Percentiles rank a stretch among this genome's conserved stretches.
phyloP scores from a whole-genome alignment of 2,329 filamentous ascomycete species.

The Ophiocordyceps camponoti-floridani region DNA sequence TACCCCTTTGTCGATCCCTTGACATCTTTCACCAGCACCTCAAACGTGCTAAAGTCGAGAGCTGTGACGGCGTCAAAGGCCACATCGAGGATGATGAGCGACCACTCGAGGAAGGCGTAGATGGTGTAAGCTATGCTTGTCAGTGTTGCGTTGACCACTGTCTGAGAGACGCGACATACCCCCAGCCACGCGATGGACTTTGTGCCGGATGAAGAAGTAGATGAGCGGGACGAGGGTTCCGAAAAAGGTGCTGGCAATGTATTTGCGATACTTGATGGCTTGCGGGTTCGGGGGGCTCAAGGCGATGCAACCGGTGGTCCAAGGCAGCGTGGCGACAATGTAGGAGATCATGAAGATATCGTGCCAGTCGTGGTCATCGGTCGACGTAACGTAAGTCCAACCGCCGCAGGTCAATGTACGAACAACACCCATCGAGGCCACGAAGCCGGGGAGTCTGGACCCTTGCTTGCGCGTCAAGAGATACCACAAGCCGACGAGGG shows the following conservation, averaged over 20 bases:
- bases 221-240: slow-evolving; percentile 76
- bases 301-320: slow-evolving; percentile 80
- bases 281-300: slow-evolving; percentile 70
- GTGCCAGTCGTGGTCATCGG: slow-evolving; percentile 96
- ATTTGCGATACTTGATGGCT: slow-evolving; percentile 79
- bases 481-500: slow-evolving; percentile 83
- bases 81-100: slow-evolving; percentile 85
- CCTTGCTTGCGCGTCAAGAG: slow-evolving; percentile 65
- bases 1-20: slow-evolving; percentile 95
- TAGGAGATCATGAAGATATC: slow-evolving; percentile 99
- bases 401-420: slow-evolving; percentile 88
- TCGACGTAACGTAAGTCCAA: slow-evolving; percentile 97
- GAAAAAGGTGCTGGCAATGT: slow-evolving; percentile 70
- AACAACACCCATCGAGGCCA: slow-evolving; percentile 65
- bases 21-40: slow-evolving; percentile 74
- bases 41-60: slow-evolving; percentile 77
- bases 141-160: slow-evolving; percentile 2
- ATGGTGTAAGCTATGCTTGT: slow-evolving; percentile 65
- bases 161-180: slow-evolving; percentile 36
- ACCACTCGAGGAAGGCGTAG: slow-evolving; percentile 97
- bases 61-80: slow-evolving; percentile 91
- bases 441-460: slow-evolving; percentile 59
- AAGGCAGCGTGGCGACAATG: slow-evolving; percentile 80
- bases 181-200: slow-evolving; percentile 83
- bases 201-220: slow-evolving; percentile 98